A percentile compares a stretch with the other conserved stretches of the same genome.
These are phyloP conservation scores for Talaromyces sp. DNA, from an alignment of 2,329 filamentous ascomycete species.

Conservation along the genomic window DNA sequence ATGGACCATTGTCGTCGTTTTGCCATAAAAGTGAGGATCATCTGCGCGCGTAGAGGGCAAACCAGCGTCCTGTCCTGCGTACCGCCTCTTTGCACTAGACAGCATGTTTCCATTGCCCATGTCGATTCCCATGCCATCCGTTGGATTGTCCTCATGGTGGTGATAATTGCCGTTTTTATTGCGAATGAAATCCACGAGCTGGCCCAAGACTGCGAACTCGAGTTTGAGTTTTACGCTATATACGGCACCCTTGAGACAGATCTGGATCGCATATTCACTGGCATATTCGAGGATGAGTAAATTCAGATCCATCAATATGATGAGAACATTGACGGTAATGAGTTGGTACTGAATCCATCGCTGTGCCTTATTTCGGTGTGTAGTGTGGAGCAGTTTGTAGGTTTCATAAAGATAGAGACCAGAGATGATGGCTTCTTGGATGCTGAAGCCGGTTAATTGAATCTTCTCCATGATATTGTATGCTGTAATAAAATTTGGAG, in stretches of 20 bases:
- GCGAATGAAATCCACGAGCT: constrained; percentile 41
- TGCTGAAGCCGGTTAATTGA: constrained; percentile 45
- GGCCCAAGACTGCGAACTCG: constrained; percentile 52
- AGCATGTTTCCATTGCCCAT: background rate
- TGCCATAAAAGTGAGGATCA: constrained; percentile 18
- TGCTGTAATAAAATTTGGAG: constrained; percentile 31
- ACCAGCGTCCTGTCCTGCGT: constrained; percentile 16
- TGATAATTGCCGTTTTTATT: constrained; percentile 11
- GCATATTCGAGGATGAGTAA: constrained; percentile 45
- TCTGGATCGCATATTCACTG: constrained; percentile 44
- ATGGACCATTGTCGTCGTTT: constrained; percentile 15
- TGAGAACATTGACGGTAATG: constrained; percentile 48
- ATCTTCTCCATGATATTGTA: constrained; percentile 48
- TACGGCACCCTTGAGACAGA: constrained; percentile 45
- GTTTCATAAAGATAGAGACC: constrained; percentile 55
- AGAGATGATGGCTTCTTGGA: constrained; percentile 49
- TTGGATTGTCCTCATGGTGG: constrained; percentile 25
- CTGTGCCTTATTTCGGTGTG: constrained; percentile 35
- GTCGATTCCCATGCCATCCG: constrained; percentile 13
- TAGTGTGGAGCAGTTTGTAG: constrained; percentile 43
- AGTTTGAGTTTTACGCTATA: constrained; percentile 52
- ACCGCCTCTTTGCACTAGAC: background rate
- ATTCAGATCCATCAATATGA: constrained; percentile 46
- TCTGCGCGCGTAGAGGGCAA: constrained; percentile 8
- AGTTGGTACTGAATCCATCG: constrained; percentile 48